These are phyloP conservation scores for Boletus patriciae DNA, from an alignment of 768 basidiomycete genomes.

Conservation along the genomic window DNA sequence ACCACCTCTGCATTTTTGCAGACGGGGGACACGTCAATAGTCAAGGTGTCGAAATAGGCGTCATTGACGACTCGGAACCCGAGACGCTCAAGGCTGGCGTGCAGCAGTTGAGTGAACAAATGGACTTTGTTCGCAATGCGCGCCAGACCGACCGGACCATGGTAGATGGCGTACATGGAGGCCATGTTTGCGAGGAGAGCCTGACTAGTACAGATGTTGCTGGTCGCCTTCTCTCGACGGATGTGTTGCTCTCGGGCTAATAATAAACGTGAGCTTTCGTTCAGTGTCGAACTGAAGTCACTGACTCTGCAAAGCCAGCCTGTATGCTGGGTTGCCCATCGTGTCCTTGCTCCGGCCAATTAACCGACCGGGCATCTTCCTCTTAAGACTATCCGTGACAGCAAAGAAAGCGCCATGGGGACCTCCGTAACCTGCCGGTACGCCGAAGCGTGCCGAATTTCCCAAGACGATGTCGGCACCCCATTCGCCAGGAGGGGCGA, in stretches of 20 bases:
- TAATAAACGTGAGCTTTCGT: conserved; percentile 8
- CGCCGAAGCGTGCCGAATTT: conserved; percentile 95
- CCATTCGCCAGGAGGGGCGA: conserved; percentile 98
- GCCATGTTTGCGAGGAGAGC: conserved; percentile 99
- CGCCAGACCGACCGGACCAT: conserved; percentile 83
- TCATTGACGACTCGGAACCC: conserved; percentile 74
- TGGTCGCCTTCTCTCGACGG: conserved; percentile 96
- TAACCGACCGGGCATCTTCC: conserved; percentile 98
- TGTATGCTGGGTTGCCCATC: conserved; percentile 83
- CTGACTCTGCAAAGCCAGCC: conserved; percentile 92
- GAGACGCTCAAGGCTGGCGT: conserved; percentile 58
- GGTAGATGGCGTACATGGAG: conserved; percentile 97
- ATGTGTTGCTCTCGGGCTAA: conserved; percentile 95
- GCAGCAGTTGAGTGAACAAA: conserved; percentile 76
- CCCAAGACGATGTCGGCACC: conserved; percentile 95
- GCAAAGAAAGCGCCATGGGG: conserved; percentile 99
- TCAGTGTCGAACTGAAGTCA: conserved; percentile 11
- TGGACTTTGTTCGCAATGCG: conserved; percentile 92
- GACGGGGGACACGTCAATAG: conserved; percentile 67
- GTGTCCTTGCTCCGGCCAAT: conserved; percentile 89
- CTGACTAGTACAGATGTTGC: conserved; percentile 97
- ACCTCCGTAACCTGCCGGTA: conserved; percentile 95
- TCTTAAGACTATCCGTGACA: conserved; percentile 85
- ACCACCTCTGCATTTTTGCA: conserved; percentile 56
- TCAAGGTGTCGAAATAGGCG: conserved; percentile 90